Evolutionary conservation across 2,329 filamentous ascomycete species (phyloP).

Genomic region (Nothopassalora personata): DNA sequence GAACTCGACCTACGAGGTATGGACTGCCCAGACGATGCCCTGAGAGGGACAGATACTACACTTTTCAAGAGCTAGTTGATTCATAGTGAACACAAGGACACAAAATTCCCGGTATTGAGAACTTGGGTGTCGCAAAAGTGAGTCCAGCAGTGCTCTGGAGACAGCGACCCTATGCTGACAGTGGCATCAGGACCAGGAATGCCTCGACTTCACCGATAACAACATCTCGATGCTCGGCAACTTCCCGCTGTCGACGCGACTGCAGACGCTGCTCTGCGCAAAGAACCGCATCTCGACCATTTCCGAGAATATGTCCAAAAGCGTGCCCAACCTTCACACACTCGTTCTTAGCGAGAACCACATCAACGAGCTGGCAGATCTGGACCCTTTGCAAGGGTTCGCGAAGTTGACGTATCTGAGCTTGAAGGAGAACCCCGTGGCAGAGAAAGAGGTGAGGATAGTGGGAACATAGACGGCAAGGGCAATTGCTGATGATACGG

Average conservation of each 20-base stretch:
- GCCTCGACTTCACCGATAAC: conserved; percentile 98
- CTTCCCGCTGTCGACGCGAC: conserved; percentile 83
- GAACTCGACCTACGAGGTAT: conserved; percentile 99
- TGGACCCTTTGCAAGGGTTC: conserved; percentile 72
- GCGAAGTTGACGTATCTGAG: conserved; percentile 70
- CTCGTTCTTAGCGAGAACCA: conserved; percentile 81
- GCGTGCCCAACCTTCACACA: conserved; percentile 75
- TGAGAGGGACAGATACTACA: conserved; percentile 98
- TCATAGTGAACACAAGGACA: conserved; percentile 64
- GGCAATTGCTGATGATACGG: not conserved
- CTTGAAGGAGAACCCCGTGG: conserved; percentile 80
- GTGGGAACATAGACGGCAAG: not conserved
- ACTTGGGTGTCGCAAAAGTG: conserved; percentile 82
- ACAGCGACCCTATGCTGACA: not conserved
- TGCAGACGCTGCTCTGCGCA: conserved; percentile 81
- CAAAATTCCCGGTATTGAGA: conserved; percentile 96
- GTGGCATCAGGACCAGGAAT: conserved; percentile 64
- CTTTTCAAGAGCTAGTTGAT: conserved; percentile 44
- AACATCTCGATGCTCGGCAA: conserved; percentile 85
- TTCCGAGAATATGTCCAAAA: conserved; percentile 66
- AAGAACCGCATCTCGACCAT: conserved; percentile 83
- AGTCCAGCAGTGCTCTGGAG: conserved; percentile 43
- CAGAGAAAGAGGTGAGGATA: conserved; percentile 77
- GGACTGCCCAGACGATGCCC: conserved; percentile 46
- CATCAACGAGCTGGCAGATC: conserved; percentile 74